Evolutionary conservation across 2,329 filamentous ascomycete genomes (phyloP).

Genomic region (Ophidiomyces ophidiicola): DNA sequence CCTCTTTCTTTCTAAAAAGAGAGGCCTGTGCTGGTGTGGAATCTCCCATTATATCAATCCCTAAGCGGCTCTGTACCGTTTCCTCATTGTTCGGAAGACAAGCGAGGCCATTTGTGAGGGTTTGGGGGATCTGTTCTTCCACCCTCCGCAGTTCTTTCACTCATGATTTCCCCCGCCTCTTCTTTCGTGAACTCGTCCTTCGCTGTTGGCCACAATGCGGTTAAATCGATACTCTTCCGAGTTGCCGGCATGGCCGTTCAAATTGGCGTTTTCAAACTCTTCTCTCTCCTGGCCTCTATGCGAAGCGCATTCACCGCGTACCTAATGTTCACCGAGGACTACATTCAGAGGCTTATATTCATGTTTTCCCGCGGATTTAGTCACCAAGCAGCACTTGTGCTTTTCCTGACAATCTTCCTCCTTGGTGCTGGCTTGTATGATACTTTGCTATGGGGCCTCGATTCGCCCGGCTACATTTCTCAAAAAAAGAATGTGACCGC

Average conservation of each 20-base stretch:
- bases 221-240: slow-evolving; percentile 14
- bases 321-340: slow-evolving; percentile 14
- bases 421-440: slow-evolving; percentile 11
- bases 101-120: no score
- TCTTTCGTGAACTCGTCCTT: slow-evolving; percentile 11
- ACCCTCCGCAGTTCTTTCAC: not conserved
- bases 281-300: slow-evolving; percentile 10
- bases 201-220: slow-evolving; percentile 13
- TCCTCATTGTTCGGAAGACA: no score
- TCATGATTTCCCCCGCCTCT: slow-evolving; percentile 7
- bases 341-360: slow-evolving; percentile 12
- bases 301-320: slow-evolving; percentile 13
- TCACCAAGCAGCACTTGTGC: slow-evolving; percentile 10
- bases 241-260: slow-evolving; percentile 12
- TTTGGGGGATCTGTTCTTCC: not conserved
- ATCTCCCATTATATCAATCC: no score
- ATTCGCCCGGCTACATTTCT: slow-evolving; percentile 11
- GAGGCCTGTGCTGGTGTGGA: no score
- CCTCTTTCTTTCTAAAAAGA: no score
- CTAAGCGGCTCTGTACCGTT: no score
- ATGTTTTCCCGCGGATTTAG: slow-evolving; percentile 12
- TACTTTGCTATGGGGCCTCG: slow-evolving; percentile 14
- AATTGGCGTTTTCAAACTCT: slow-evolving; percentile 12
- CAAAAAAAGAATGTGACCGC: slow-evolving; percentile 9
- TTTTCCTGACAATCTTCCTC: slow-evolving; percentile 11